Conservation (phyloP, 2,329 filamentous ascomycete species). For the Fusarium solani-melongenae region DNA sequence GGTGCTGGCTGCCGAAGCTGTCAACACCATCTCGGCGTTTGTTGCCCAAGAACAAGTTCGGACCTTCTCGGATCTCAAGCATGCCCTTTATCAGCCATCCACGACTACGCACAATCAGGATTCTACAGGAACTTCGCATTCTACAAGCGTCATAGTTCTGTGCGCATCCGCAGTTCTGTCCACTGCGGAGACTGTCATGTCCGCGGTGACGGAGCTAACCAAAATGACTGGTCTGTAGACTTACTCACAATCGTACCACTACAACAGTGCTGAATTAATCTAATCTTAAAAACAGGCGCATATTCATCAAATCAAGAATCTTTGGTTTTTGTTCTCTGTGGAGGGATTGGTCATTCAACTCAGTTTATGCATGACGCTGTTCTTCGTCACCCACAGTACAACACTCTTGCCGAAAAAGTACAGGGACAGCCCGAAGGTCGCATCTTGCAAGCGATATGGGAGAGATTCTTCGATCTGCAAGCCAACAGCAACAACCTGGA, state of each 20-base stretch:
- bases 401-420: slow-evolving; percentile 6
- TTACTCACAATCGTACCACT: no score
- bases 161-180: slow-evolving; percentile 33
- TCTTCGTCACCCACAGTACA: slow-evolving; percentile 24
- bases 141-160: slow-evolving; percentile 20
- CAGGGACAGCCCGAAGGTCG: slow-evolving; percentile 25
- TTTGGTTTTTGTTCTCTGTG: slow-evolving; percentile 28
- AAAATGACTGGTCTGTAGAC: not conserved
- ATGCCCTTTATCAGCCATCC: not conserved
- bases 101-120: not conserved
- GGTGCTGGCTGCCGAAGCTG: slow-evolving; percentile 4
- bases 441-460: slow-evolving; percentile 26
- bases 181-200: slow-evolving; percentile 27
- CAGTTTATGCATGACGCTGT: slow-evolving; percentile 33
- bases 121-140: not conserved
- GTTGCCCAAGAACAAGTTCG: slow-evolving; percentile 27
- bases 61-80: slow-evolving; percentile 8
- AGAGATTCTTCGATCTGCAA: slow-evolving; percentile 23
- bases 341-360: slow-evolving; percentile 38
- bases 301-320: not conserved
- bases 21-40: slow-evolving; percentile 28
- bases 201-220: not conserved
- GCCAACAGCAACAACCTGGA: not conserved
- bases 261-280: not conserved
- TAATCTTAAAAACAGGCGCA: not conserved